A percentile compares a stretch with the other conserved stretches of the same genome.
Conservation (phyloP, 2,329 filamentous ascomycete species). For the Fusarium sterilihyphosum region DNA sequence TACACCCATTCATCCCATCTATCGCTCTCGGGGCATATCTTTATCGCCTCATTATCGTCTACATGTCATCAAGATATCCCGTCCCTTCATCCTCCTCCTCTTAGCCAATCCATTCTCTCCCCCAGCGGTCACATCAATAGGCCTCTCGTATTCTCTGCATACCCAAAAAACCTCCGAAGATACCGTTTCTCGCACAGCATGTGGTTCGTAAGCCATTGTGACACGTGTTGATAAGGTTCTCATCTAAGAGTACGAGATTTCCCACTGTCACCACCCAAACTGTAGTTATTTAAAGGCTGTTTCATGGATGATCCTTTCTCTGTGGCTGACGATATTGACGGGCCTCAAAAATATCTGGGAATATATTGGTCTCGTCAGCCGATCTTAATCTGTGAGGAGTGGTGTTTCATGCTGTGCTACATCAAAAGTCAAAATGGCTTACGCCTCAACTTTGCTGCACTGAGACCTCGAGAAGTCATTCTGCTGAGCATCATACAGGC, state of each 20-base stretch:
- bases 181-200: neutral
- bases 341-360: neutral
- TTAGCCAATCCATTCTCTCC: neutral
- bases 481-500: fast-evolving
- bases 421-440: neutral
- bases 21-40: too few species aligned
- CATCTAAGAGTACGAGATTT: conserved; percentile 6
- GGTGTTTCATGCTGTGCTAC: neutral
- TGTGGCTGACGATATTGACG: neutral
- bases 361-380: neutral
- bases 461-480: neutral
- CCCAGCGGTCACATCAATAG: neutral
- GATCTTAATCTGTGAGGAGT: neutral
- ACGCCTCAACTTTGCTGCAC: neutral
- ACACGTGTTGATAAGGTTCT: conserved; percentile 3
- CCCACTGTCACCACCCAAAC: too few species aligned
- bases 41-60: conserved; percentile 4
- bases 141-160: conserved; percentile 8
- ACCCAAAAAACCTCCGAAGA: neutral
- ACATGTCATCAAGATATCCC: neutral
- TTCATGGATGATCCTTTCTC: neutral
- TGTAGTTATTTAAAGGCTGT: neutral
- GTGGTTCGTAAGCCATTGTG: neutral
- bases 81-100: neutral
- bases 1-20: neutral